These are phyloP conservation scores for Magnolia officinalis DNA, from an alignment of 164 flowering plant species.

Conservation along the genomic window DNA sequence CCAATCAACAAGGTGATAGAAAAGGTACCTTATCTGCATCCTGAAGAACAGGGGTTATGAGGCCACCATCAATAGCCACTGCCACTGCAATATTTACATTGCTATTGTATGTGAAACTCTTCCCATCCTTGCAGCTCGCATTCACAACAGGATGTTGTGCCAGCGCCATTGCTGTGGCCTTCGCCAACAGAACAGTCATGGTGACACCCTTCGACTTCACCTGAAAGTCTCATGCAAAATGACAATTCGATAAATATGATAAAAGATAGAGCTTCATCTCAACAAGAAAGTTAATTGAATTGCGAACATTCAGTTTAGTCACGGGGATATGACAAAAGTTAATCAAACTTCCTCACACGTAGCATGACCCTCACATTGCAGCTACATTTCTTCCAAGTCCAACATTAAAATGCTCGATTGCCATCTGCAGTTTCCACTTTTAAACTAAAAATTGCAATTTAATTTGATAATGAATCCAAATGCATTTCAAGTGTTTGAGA, in stretches of 20 bases:
- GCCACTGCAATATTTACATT: slow-evolving; percentile 85
- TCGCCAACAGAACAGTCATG: slow-evolving; percentile 86
- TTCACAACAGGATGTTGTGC: slow-evolving; percentile 92
- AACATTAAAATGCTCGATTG: too few relatives aligned
- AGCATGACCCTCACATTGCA: neutral
- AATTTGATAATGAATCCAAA: too few relatives aligned
- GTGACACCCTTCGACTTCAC: slow-evolving; percentile 92
- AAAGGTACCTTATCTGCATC: slow-evolving; percentile 83
- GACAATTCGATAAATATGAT: neutral
- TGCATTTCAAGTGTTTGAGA: too few relatives aligned
- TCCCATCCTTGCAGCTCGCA: slow-evolving; percentile 83
- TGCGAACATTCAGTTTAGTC: neutral
- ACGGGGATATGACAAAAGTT: neutral
- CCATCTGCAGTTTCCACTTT: neutral
- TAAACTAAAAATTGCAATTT: neutral
- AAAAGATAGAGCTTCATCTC: neutral
- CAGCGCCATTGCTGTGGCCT: slow-evolving; percentile 85
- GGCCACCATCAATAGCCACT: slow-evolving; percentile 87
- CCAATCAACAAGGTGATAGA: neutral
- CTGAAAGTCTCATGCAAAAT: slow-evolving; percentile 27
- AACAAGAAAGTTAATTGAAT: neutral
- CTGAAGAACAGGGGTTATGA: slow-evolving; percentile 91
- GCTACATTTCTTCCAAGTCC: neutral
- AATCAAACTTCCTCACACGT: neutral
- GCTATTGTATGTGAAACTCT: slow-evolving; percentile 73